These are phyloP conservation scores for Sonneratia caseolaris DNA, from an alignment of 345 rosid genomes.

Conservation along the genomic window DNA sequence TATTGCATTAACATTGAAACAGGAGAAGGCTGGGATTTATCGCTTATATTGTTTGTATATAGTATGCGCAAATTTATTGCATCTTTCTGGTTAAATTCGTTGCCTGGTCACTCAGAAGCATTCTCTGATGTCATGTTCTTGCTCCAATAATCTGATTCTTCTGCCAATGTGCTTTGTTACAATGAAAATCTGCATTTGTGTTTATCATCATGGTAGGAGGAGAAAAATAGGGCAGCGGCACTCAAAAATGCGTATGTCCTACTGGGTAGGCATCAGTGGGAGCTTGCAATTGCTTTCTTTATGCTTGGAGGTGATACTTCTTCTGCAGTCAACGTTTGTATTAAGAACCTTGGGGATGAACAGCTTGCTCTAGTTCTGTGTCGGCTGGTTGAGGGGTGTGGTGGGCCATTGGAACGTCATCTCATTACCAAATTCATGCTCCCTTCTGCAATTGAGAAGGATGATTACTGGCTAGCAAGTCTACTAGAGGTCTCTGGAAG, in stretches of 20 bases:
- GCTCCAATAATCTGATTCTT: background rate
- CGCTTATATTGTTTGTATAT: background rate
- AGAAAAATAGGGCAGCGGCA: conserved; percentile 86
- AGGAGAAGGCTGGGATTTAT: background rate
- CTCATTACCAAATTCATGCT: conserved; percentile 56
- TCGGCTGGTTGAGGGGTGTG: conserved; percentile 69
- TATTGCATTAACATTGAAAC: background rate
- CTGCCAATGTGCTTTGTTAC: background rate
- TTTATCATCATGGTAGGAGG: conserved; percentile 46
- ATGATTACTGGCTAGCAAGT: conserved; percentile 80
- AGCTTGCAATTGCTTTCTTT: conserved; percentile 83
- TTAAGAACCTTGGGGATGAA: conserved; percentile 78
- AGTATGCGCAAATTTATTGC: background rate
- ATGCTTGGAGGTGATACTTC: conserved; percentile 87
- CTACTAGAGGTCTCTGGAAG: conserved; percentile 55
- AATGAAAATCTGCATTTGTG: background rate
- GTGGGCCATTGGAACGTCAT: conserved; percentile 61
- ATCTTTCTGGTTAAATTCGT: background rate
- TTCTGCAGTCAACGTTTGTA: conserved; percentile 79
- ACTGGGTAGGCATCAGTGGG: conserved; percentile 88
- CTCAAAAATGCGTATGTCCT: conserved; percentile 92
- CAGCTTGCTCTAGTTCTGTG: conserved; percentile 89
- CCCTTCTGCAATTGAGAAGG: conserved; percentile 65
- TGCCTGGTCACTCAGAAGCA: background rate
- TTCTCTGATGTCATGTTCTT: background rate